Percentiles rank a stretch among this genome's conserved stretches.
These are phyloP conservation scores for Colletotrichum sp. DNA, from an alignment of 2,329 filamentous ascomycete genomes.

Conservation along the genomic window DNA sequence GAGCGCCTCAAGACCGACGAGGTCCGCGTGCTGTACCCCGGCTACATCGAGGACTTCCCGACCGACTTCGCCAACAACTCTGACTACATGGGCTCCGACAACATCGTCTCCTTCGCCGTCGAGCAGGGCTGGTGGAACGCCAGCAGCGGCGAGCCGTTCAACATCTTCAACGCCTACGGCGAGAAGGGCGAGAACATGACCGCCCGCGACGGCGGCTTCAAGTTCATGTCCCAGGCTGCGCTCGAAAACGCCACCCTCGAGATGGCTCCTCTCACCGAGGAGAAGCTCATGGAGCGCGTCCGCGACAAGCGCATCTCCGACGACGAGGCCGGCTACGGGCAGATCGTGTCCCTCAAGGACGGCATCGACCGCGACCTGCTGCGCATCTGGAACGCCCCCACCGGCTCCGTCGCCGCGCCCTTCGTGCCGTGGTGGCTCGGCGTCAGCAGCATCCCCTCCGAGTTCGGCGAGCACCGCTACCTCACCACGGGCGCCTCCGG, in stretches of 20 bases:
- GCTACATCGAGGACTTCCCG: slow-evolving; percentile 32
- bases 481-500: slow-evolving; percentile 29
- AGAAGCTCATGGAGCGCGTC: slow-evolving; percentile 45
- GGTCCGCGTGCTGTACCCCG: slow-evolving; percentile 30
- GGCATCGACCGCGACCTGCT: slow-evolving; percentile 25
- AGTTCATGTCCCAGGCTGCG: slow-evolving; percentile 32
- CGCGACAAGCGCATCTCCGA: slow-evolving; percentile 30
- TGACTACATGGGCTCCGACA: slow-evolving; percentile 30
- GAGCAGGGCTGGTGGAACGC: slow-evolving; percentile 31
- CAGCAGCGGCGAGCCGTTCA: slow-evolving; percentile 26
- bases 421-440: slow-evolving; percentile 33
- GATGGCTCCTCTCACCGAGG: slow-evolving; percentile 54
- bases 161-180: slow-evolving; percentile 31
- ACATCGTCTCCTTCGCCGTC: slow-evolving; percentile 30
- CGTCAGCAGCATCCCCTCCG: slow-evolving; percentile 26
- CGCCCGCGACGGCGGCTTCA: slow-evolving; percentile 31
- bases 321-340: slow-evolving; percentile 32
- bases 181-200: slow-evolving; percentile 23
- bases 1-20: slow-evolving; percentile 27
- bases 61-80: slow-evolving; percentile 23
- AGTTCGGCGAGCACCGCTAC: slow-evolving; percentile 31
- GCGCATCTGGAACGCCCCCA: slow-evolving; percentile 29
- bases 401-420: slow-evolving; percentile 29
- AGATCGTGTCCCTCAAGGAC: slow-evolving; percentile 27
- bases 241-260: slow-evolving; percentile 33